Base-by-base conservation (phyloP, 2,329 filamentous ascomycete genomes). In the Neofusicoccum laricinum region DNA sequence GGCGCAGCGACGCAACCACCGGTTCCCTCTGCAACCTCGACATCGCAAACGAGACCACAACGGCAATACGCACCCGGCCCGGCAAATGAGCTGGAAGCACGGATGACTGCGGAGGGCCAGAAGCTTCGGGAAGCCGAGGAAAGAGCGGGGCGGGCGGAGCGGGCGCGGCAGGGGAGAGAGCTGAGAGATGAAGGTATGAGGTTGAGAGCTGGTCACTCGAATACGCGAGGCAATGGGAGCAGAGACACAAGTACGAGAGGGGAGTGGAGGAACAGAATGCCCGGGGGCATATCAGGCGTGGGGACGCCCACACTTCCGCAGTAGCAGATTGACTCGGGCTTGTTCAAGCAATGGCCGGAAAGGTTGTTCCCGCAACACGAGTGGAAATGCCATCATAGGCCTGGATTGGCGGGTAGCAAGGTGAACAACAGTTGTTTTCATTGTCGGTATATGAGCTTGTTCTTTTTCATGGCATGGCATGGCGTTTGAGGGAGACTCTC, bases 61-160 rank as follows among this genome's bases (percentile, higher is more conserved):
- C 57, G 49, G 17, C 61, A 61, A 19, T 57, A 19, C 19, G 48
- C 59, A 25, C 30, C 38, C 32, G 11, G 48, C 58, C 15, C 53
- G 11, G 48, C 67, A 12, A 58, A 45, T n/a, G 69, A 69, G 36
- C 65, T 77, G 19, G 74, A 76, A 66, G 71, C 68, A 19, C 69
- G 75, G 8, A 75, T 75, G 50, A 74, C 73, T 57, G 75, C 71
- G 11, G 76, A 77, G 58, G 76, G 76, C 21, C 70, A 71, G 11
- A 77, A 75, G 55, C 48, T 77, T 50, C 65, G 76, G 12, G 74
- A 77, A 46, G 76, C 76, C 0, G 76, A 78, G 68, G 68, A 75
- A 1, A 66, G 68, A 15, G 74, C 74, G 17, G 45, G 51, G 34
- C 34, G 45, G 3, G 43, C 45, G 43, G 57, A 62, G 48, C 64